Conservation (phyloP, 345 rosid species). For the Salix udensis region DNA sequence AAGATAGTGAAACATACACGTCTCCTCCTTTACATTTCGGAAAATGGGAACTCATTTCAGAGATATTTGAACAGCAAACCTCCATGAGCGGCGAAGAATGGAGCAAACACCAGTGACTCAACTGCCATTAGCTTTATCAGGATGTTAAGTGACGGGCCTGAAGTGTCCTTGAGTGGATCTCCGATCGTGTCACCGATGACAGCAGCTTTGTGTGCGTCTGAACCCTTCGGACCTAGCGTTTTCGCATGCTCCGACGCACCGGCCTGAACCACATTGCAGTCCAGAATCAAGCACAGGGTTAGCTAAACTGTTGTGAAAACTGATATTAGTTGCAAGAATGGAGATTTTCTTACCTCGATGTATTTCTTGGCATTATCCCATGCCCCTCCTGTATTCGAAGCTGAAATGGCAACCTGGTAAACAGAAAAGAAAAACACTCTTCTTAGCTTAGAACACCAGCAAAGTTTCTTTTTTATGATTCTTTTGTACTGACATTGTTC, state of each 20-base stretch:
- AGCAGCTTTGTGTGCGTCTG: conserved; percentile 69
- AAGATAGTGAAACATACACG: not conserved
- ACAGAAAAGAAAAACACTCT: not conserved
- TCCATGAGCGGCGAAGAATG: conserved; percentile 68
- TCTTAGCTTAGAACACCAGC: not conserved
- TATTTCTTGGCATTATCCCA: conserved; percentile 75
- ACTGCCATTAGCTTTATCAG: conserved; percentile 81
- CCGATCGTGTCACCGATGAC: conserved; percentile 72
- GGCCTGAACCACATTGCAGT: conserved; percentile 29
- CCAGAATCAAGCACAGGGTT: not conserved
- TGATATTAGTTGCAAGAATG: not conserved
- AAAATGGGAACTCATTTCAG: conserved; percentile 8
- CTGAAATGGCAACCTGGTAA: conserved; percentile 59
- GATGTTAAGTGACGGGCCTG: conserved; percentile 68
- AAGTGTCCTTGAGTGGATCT: conserved; percentile 71
- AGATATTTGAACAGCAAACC: conserved; percentile 55
- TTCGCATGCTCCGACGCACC: conserved; percentile 58
- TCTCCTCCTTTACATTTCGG: not conserved
- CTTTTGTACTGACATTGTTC: not conserved
- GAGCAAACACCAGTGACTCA: conserved; percentile 68
- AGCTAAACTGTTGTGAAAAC: not conserved
- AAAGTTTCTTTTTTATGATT: not conserved
- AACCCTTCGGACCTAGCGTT: conserved; percentile 63
- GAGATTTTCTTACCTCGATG: conserved; percentile 45
- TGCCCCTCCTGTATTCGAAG: conserved; percentile 75